Conservation (phyloP, 371 early-diverging fungal species). For the Mortierella sp. region DNA sequence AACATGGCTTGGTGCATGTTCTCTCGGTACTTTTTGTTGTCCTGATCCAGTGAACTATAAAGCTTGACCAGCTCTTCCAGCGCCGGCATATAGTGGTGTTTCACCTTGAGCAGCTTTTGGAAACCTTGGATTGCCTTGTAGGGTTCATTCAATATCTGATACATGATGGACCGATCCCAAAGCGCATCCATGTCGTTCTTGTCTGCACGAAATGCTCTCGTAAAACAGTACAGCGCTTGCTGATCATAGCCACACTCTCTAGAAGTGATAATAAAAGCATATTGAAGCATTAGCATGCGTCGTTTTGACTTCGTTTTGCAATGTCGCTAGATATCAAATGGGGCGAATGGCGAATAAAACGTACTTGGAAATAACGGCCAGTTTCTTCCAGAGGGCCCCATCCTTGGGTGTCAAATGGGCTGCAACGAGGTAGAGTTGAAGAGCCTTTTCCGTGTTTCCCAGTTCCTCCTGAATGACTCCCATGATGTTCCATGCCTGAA, state of each 20-base stretch:
- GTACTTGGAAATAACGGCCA: conserved; percentile 82
- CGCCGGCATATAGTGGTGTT: conserved; percentile 56
- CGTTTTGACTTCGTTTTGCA: too few species aligned
- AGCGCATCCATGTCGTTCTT: conserved; percentile 78
- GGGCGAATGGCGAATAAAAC: conserved; percentile 13
- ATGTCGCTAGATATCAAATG: too few species aligned
- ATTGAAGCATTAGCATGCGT: too few species aligned
- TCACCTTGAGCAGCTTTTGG: conserved; percentile 33
- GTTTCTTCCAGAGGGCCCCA: conserved; percentile 87
- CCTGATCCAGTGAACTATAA: conserved; percentile 52
- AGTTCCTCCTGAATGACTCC: conserved; percentile 94
- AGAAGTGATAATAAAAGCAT: not conserved
- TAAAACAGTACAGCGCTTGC: conserved; percentile 89
- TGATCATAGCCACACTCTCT: conserved; percentile 77
- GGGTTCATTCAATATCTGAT: conserved; percentile 63
- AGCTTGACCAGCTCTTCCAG: conserved; percentile 54
- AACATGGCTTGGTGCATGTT: conserved; percentile 57
- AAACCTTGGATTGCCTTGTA: conserved; percentile 65
- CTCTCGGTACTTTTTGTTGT: conserved; percentile 47
- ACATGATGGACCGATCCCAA: conserved; percentile 78
- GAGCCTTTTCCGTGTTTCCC: conserved; percentile 81
- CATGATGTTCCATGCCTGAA: conserved; percentile 89
- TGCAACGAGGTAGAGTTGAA: conserved; percentile 89
- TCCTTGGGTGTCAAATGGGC: conserved; percentile 91
- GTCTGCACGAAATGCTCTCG: conserved; percentile 75